A percentile compares a stretch with the other conserved stretches of the same genome.
Evolutionary conservation across 2,329 filamentous ascomycete species (phyloP).

Genomic region (Trichoderma sp.): DNA sequence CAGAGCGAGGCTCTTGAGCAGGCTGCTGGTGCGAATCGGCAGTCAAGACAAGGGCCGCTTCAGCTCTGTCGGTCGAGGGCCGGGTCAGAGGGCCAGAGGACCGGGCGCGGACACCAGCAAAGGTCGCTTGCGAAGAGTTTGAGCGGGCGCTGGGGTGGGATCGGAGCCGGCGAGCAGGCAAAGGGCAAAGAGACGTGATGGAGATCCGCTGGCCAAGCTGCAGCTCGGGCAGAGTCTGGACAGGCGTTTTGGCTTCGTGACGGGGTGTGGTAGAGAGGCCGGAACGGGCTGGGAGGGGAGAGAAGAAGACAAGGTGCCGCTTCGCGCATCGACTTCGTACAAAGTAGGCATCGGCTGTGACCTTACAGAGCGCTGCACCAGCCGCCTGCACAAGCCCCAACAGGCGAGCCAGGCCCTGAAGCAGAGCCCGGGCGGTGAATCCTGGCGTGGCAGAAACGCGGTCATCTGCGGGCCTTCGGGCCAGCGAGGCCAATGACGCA

Average conservation of each 20-base stretch:
- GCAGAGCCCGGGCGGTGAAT: slow-evolving; percentile 31
- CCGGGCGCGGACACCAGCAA: slow-evolving; percentile 14
- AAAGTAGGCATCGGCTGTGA: slow-evolving; percentile 9
- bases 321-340: slow-evolving; percentile 18
- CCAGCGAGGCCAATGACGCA: slow-evolving; percentile 32
- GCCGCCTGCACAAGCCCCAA: slow-evolving; percentile 1
- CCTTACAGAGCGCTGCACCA: slow-evolving; percentile 13
- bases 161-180: not conserved
- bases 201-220: not conserved
- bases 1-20: slow-evolving; percentile 21
- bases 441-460: slow-evolving; percentile 35
- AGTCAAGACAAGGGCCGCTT: slow-evolving; percentile 1
- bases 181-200: not conserved
- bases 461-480: slow-evolving; percentile 22
- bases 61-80: slow-evolving; percentile 3
- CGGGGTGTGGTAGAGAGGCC: slow-evolving; percentile 6
- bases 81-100: not conserved
- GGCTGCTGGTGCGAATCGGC: not conserved
- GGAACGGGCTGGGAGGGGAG: slow-evolving; percentile 19
- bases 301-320: slow-evolving; percentile 19
- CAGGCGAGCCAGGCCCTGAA: slow-evolving; percentile 13
- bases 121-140: slow-evolving; percentile 16
- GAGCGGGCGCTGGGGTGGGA: slow-evolving; percentile 10
- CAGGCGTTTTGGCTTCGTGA: not conserved
- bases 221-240: not conserved